phyloP scores from a whole-genome alignment of 108 stramenopile species.

The Fragilaria crotonensis region DNA sequence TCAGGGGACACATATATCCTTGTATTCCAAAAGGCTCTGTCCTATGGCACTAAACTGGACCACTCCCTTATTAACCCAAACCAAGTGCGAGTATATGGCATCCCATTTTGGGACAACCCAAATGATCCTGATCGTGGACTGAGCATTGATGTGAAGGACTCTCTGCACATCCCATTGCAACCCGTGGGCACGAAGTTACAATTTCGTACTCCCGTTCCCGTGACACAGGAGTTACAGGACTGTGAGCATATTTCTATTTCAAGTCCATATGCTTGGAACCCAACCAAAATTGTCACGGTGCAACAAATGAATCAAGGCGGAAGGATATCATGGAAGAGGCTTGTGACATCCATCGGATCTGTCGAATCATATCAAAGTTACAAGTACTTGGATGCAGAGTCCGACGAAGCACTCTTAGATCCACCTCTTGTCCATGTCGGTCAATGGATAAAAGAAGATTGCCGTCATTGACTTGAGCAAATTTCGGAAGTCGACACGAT shows the following conservation, averaged over 20 bases:
- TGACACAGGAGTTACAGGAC: neutral
- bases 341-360: no score
- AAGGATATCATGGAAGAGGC: no score
- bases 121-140: neutral
- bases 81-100: slow-evolving; percentile 24
- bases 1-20: slow-evolving; percentile 22
- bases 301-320: no score
- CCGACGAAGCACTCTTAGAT: neutral
- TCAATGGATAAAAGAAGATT: no score
- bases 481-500: no score
- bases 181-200: neutral
- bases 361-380: no score
- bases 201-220: neutral
- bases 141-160: neutral
- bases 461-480: no score
- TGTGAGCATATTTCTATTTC: neutral
- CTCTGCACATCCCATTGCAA: neutral
- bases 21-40: slow-evolving; percentile 21
- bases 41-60: slow-evolving; percentile 12
- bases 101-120: slow-evolving; percentile 9
- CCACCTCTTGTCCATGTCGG: no score
- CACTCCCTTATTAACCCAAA: no score
- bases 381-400: neutral
- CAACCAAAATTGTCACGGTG: no score
- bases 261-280: neutral